Evolutionary conservation across 192 early-diverging fungal species (phyloP), one percentile per base, ranked within the genome.

Genomic region (Cetraspora pellucida): DNA sequence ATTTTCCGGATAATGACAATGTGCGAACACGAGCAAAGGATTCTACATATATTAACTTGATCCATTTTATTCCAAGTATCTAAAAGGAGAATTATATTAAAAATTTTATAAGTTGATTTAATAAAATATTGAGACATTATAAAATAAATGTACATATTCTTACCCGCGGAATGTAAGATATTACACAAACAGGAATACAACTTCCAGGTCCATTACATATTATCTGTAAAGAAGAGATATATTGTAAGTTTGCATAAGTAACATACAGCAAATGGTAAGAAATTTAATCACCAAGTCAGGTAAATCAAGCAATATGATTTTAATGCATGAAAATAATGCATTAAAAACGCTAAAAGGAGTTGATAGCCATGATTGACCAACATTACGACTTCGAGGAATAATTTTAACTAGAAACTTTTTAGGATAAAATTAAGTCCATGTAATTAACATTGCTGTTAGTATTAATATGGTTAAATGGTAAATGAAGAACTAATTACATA

Each of bases 121-220:
- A 43, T 63, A 13, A 28, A 75, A 72, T 19, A 19, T 21, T 21
- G 10, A 43, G 19, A 37, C 7, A 1, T n/a, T 19, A 19, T 17
- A 13, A n/a, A 63, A 10, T 25, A 0, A 0, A 75, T 57, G 31
- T 45, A 49, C 47, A 10, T 21, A 23, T 68, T 59, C 81, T 68
- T 83, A 91, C 90, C 67, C 87, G 85, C 19, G 85, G 83, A 64
- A 93, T 25, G 79, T 89, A 86, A 2, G 91, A 88, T 2, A 86
- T 78, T 23, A 91, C 27, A 45, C 90, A 86, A 10, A 94, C 80
- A 1, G 94, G 88, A 1, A 97, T 85, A 72, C 95, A 96, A 60
- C 90, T 96, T 8, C 93, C 96, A 0, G 96, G 96, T 0, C 96
- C 96, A 85, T 97, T 97, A 79, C 92, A 95, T 45, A 97, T 58